Percentiles rank a stretch among this genome's conserved stretches.
These are phyloP conservation scores for Tetraselmis striata DNA, from an alignment of 139 green algal species.

Conservation along the genomic window DNA sequence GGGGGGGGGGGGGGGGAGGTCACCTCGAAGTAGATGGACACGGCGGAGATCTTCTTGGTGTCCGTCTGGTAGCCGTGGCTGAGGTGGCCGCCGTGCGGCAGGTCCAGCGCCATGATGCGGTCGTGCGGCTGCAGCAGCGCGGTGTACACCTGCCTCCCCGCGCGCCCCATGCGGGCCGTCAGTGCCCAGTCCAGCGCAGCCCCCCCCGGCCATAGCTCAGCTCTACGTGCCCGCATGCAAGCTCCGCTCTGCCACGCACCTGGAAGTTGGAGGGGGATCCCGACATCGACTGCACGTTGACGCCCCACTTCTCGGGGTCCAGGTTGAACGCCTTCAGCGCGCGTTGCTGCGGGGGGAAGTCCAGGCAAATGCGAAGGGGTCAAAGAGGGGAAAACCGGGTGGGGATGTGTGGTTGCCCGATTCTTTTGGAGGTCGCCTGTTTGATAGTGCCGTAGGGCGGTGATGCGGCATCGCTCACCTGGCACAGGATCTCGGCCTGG, in stretches of 20 bases:
- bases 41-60: slow-evolving; percentile 97
- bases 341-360: slow-evolving; percentile 69
- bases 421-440: too few species aligned
- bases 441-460: too few species aligned
- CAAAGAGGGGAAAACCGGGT: neutral
- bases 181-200: too few species aligned
- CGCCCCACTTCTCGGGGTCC: slow-evolving; percentile 86
- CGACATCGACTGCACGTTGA: slow-evolving; percentile 94
- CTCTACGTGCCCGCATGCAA: too few species aligned
- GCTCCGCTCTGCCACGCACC: too few species aligned
- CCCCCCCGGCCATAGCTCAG: too few species aligned
- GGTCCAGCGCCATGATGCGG: slow-evolving; percentile 96
- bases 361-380: neutral
- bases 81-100: slow-evolving; percentile 95
- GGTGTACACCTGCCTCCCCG: slow-evolving; percentile 80
- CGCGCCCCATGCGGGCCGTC: too few species aligned
- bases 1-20: too few species aligned
- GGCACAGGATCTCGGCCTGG: slow-evolving; percentile 78
- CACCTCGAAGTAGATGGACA: slow-evolving; percentile 95
- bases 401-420: too few species aligned
- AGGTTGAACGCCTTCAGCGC: slow-evolving; percentile 85
- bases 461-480: too few species aligned
- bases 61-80: slow-evolving; percentile 94
- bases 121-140: slow-evolving; percentile 95
- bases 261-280: slow-evolving; percentile 97